Conservation (phyloP, 2,329 filamentous ascomycete species). For the Talaromyces sp. region DNA sequence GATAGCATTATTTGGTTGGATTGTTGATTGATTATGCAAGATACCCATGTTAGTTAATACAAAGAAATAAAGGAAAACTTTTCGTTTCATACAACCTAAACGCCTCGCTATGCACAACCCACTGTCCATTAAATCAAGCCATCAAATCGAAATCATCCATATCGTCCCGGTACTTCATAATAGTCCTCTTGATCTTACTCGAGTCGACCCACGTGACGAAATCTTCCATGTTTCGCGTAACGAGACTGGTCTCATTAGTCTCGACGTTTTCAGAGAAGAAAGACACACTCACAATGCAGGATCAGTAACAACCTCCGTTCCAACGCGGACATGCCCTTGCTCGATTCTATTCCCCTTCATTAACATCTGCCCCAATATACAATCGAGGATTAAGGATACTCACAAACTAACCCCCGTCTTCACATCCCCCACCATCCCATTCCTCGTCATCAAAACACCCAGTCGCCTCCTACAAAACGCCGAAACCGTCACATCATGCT, state of each 20-base stretch:
- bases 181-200: constrained; percentile 95
- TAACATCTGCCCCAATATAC: neutral
- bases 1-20: neutral
- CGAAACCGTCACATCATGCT: constrained; percentile 81
- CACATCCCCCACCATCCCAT: constrained; percentile 88
- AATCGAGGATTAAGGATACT: constrained; percentile 6
- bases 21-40: neutral
- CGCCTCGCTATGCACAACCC: constrained; percentile 12
- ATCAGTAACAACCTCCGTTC: constrained; percentile 84
- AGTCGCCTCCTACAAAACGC: constrained; percentile 79
- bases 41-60: neutral
- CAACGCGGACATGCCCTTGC: constrained; percentile 87
- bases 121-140: constrained; percentile 30
- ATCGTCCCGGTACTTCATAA: constrained; percentile 91
- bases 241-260: constrained; percentile 41
- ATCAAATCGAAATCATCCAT: constrained; percentile 92
- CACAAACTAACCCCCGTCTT: constrained; percentile 54
- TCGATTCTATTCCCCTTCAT: constrained; percentile 56
- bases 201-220: constrained; percentile 95
- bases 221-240: constrained; percentile 87
- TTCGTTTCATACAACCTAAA: neutral
- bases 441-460: constrained; percentile 83
- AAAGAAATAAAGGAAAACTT: neutral
- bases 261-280: neutral
- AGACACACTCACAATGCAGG: constrained; percentile 58